Evolutionary conservation across 1,139 yeast genomes (phyloP).

Genomic region (Maudiozyma humilis): DNA sequence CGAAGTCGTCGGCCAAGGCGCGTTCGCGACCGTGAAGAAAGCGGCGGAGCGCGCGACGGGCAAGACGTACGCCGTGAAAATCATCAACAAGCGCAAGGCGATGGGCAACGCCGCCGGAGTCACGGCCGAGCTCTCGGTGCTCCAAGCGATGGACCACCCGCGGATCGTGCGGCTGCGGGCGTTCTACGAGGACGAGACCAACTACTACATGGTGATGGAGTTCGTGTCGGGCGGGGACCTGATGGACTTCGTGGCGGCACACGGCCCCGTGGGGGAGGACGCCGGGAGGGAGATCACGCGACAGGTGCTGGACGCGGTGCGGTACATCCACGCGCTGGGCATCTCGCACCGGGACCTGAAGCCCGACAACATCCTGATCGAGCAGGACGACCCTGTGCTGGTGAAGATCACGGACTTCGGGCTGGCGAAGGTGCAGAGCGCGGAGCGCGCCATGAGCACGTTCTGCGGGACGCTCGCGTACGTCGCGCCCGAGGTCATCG

Average conservation of each 20-base stretch:
- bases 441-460: slow-evolving; percentile 72
- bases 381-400: slow-evolving; percentile 81
- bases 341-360: slow-evolving; percentile 91
- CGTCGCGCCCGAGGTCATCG: slow-evolving; percentile 89
- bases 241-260: slow-evolving; percentile 89
- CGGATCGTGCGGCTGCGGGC: slow-evolving; percentile 76
- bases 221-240: slow-evolving; percentile 94
- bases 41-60: slow-evolving; percentile 84
- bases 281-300: slow-evolving; percentile 79
- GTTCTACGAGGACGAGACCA: slow-evolving; percentile 73
- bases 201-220: slow-evolving; percentile 87
- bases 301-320: slow-evolving; percentile 76
- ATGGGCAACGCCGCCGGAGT: slow-evolving; percentile 76
- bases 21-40: slow-evolving; percentile 90
- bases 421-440: slow-evolving; percentile 70
- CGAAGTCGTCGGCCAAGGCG: slow-evolving; percentile 90
- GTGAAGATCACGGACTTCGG: slow-evolving; percentile 94
- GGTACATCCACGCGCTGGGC: slow-evolving; percentile 80
- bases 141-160: slow-evolving; percentile 71
- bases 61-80: slow-evolving; percentile 79
- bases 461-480: slow-evolving; percentile 88
- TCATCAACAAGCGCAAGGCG: slow-evolving; percentile 74
- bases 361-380: slow-evolving; percentile 85
- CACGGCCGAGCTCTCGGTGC: slow-evolving; percentile 73
- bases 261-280: slow-evolving; percentile 85